phyloP scores from a whole-genome alignment of 2,329 filamentous ascomycete genomes.

The Alternaria brassicicola region DNA sequence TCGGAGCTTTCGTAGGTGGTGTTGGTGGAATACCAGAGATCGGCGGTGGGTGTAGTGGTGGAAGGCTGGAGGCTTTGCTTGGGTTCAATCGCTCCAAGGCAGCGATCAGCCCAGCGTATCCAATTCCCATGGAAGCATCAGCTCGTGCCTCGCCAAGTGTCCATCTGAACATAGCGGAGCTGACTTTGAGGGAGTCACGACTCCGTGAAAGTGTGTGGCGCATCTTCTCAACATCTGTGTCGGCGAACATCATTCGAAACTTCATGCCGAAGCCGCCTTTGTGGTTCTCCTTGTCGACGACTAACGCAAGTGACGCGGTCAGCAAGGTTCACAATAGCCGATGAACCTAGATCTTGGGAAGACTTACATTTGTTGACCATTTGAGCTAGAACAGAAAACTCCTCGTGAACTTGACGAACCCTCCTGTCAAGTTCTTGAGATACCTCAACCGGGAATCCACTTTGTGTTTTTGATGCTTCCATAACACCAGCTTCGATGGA shows the following conservation, averaged over 20 bases:
- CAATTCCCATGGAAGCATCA: slow-evolving; percentile 67
- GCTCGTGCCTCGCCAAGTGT: slow-evolving; percentile 63
- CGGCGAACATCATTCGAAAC: slow-evolving; percentile 61
- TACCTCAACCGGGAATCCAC: slow-evolving; percentile 65
- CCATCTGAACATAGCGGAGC: slow-evolving; percentile 69
- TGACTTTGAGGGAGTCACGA: slow-evolving; percentile 67
- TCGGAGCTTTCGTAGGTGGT: slow-evolving; percentile 25
- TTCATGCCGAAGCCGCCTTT: slow-evolving; percentile 66
- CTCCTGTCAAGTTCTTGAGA: slow-evolving; percentile 68
- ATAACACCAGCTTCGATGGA: slow-evolving; percentile 69
- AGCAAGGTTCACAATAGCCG: neutral
- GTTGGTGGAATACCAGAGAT: slow-evolving; percentile 40
- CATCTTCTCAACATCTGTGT: slow-evolving; percentile 67
- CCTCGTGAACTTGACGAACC: slow-evolving; percentile 64
- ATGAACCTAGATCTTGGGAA: neutral
- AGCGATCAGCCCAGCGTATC: slow-evolving; percentile 70
- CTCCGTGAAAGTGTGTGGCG: slow-evolving; percentile 62
- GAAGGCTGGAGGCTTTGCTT: slow-evolving; percentile 29
- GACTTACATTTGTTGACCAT: slow-evolving; percentile 59
- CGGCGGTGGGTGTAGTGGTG: slow-evolving; percentile 39
- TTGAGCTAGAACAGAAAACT: slow-evolving; percentile 68
- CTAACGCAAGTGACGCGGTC: slow-evolving; percentile 26
- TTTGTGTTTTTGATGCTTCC: slow-evolving; percentile 52
- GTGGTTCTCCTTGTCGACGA: slow-evolving; percentile 65
- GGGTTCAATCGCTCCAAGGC: slow-evolving; percentile 62